Conservation (phyloP, 2,329 filamentous ascomycete species). For the Diaporthe humulicola region DNA sequence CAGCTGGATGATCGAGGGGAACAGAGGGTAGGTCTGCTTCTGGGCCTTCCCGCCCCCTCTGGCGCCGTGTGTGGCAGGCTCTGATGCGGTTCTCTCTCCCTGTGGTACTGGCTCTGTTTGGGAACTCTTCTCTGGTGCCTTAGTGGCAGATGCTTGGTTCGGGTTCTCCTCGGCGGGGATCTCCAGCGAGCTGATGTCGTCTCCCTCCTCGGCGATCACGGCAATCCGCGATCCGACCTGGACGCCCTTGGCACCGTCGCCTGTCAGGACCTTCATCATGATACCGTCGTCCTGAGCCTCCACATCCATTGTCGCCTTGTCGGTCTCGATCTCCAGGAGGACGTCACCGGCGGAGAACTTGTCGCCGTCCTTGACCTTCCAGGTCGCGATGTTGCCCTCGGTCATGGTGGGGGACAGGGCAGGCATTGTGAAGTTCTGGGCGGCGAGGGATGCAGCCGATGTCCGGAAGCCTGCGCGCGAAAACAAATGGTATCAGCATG, state of each 20-base stretch:
- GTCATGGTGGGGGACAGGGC: conserved; percentile 95
- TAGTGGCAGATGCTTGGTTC: conserved; percentile 54
- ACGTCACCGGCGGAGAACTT: conserved; percentile 87
- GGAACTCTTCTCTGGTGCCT: conserved; percentile 40
- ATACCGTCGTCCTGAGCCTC: conserved; percentile 92
- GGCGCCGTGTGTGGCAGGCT: conserved; percentile 40
- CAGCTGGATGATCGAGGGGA: conserved; percentile 87
- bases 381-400: conserved; percentile 87
- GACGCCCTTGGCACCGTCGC: conserved; percentile 81
- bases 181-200: conserved; percentile 81
- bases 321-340: conserved; percentile 91
- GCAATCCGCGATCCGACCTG: conserved; percentile 86
- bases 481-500: conserved; percentile 36
- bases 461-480: conserved; percentile 71
- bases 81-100: conserved; percentile 37
- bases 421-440: conserved; percentile 92
- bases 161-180: conserved; percentile 77
- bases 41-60: conserved; percentile 61
- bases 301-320: conserved; percentile 95
- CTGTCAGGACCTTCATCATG: conserved; percentile 83
- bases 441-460: conserved; percentile 74
- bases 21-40: conserved; percentile 79
- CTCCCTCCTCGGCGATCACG: conserved; percentile 84
- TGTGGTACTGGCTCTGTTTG: conserved; percentile 43
- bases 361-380: conserved; percentile 91